These are phyloP conservation scores for Colletotrichum orchidophilum DNA, from an alignment of 2,329 filamentous ascomycete genomes.

Conservation along the genomic window DNA sequence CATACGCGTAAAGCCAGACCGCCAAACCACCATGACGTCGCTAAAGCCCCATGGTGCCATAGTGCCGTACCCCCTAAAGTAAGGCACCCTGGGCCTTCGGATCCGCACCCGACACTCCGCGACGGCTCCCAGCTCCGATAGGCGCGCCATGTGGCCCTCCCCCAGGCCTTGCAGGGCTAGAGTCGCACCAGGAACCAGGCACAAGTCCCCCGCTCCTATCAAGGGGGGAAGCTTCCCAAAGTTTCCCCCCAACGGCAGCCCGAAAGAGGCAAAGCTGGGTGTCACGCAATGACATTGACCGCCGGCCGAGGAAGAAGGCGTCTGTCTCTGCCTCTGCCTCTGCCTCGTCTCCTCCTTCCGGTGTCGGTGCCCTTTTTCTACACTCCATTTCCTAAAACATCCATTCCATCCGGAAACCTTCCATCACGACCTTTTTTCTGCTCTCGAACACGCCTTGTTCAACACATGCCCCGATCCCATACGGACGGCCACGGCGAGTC, in stretches of 20 bases:
- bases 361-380: not conserved
- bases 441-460: not conserved
- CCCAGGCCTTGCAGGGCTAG: not conserved
- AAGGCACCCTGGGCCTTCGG: too few relatives aligned
- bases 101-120: slow-evolving; percentile 17
- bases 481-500: not conserved
- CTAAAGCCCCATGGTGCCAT: not conserved
- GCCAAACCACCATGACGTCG: slow-evolving; percentile 8
- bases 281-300: slow-evolving; percentile 23
- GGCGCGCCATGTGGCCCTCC: slow-evolving; percentile 1
- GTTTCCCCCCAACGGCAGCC: not conserved
- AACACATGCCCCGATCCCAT: slow-evolving; percentile 4
- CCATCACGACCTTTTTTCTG: not conserved
- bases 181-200: slow-evolving; percentile 14
- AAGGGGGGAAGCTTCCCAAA: not conserved
- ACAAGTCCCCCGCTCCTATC: not conserved
- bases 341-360: too few relatives aligned
- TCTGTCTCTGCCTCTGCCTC: not conserved
- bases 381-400: slow-evolving; percentile 2
- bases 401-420: slow-evolving; percentile 3
- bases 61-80: too few relatives aligned
- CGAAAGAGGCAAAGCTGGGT: not conserved
- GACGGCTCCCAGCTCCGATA: not conserved
- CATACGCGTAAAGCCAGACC: slow-evolving; percentile 5
- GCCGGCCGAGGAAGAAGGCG: not conserved